Evolutionary conservation across 2,329 filamentous ascomycete species (phyloP), one percentile per base, ranked within the genome.

Genomic region (Aspergillus ochraceoroseus): DNA sequence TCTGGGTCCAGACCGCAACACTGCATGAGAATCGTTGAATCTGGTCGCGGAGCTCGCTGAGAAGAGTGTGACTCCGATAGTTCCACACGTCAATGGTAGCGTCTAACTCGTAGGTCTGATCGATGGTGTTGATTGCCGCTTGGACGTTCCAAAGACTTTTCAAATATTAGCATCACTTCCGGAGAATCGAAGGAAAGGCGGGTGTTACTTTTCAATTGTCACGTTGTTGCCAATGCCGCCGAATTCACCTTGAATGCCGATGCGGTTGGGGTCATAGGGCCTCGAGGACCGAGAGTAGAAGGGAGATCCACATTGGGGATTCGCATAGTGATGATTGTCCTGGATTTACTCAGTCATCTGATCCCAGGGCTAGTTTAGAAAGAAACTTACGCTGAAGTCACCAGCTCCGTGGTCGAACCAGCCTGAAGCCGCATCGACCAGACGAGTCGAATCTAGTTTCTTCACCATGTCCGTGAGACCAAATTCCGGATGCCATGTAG

Each of bases 311-410:
- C 82, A 86, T 52, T 86, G 82, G 0, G 83, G 79, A 28, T 76
- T 80, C 0, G 82, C 77, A 56, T 86, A 86, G 56, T 85, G 79
- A 50, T 85, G 82, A 49, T 85, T 85, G 43, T 86, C 82, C 63
- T 75, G 46, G 1, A 7, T 2, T 4, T 7, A 33, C 47, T 15
- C n/a, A 49, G 40, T 15, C 14, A 25, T 5, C 3, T 22, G 12
- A 11, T 3, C 17, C 23, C 9, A 17, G 7, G 5, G 11, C 11
- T n/a, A 12, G 4, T n/a, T 20, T 11, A 19, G 12, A 22, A n/a
- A 31, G 2, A 5, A 11, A 36, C 53, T 43, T 49, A 63, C 62
- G 23, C 68, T 72, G 46, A 72, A 85, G 54, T 86, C 82, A 0
- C 82, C 82, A 2, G 73, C 79, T 0, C 80, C 80, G 15, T 85